A percentile compares a stretch with the other conserved stretches of the same genome.
Conservation (phyloP, 345 rosid genomes). For the Eucalyptus cloeziana region DNA sequence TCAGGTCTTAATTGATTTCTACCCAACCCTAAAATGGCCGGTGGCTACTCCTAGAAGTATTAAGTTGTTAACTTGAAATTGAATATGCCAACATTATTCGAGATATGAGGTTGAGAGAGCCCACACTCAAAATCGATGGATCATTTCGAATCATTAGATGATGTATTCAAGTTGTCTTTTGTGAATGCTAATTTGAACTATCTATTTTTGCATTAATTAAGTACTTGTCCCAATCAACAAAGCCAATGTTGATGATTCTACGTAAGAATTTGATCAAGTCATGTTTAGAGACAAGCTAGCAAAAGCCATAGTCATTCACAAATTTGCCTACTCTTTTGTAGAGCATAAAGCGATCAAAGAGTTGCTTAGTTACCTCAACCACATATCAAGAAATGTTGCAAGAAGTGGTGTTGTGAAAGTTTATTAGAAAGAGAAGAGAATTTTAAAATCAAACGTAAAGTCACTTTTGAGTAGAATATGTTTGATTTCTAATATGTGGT, state of each 20-base stretch:
- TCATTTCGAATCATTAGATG: too few relatives aligned
- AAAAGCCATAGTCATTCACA: background rate
- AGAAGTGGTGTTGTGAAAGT: background rate
- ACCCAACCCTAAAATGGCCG: too few relatives aligned
- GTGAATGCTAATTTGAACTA: too few relatives aligned
- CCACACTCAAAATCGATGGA: accelerated
- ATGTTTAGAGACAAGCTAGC: background rate
- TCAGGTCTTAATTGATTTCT: too few relatives aligned
- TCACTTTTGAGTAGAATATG: too few relatives aligned
- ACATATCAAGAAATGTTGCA: background rate
- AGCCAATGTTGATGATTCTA: background rate
- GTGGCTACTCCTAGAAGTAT: too few relatives aligned
- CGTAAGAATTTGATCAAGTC: accelerated
- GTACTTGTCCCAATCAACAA: background rate
- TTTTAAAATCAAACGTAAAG: too few relatives aligned
- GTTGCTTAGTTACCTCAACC: background rate
- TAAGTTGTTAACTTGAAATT: too few relatives aligned
- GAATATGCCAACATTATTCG: too few relatives aligned
- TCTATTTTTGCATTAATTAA: background rate
- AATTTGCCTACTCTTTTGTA: too few relatives aligned
- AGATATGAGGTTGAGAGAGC: too few relatives aligned
- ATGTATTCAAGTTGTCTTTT: too few relatives aligned
- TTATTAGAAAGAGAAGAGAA: background rate
- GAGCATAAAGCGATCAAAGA: accelerated
- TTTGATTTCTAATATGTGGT: accelerated